Base-by-base conservation (phyloP, 768 basidiomycete species). In the Wakefieldia striispora region DNA sequence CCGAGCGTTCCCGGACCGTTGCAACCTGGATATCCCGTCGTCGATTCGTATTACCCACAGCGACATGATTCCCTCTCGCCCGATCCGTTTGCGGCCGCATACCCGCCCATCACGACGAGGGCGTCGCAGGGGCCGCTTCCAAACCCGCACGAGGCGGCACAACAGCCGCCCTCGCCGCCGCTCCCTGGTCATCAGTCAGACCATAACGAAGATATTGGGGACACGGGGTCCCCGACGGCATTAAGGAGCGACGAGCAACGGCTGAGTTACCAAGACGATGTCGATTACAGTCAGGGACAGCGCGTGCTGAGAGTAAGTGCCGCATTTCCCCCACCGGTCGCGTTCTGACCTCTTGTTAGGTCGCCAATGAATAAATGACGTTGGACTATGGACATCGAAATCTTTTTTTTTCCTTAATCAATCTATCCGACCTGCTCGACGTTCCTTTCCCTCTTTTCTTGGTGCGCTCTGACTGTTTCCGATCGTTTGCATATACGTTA, bases 1-100 rank as follows among this genome's bases (percentile, higher is more conserved):
- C 6, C 42, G 3, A 33, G 6, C 7, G 33, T 16, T 6, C 33
- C 33, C 5, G 33, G 14, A 14, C 24, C 40, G 9, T n/a, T 58
- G 33, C 66, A 66, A 34, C 53, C 68, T 13, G 64, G 55, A 53
- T 68, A 62, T 34, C 48, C 58, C 17, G 45, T 59, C 26, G 45
- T 62, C 26, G 61, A 61, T 9, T 51, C 59, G 38, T 59, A 62
- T 19, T 58, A 57, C 20, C 63, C 69, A 10, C 62, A 61, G 36
- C 55, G 53, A 0, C 47, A 40, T 16, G 56, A 66, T 49, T 40
- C 63, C 17, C 49, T 36, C 3, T 53, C 47, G 19, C 53, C 50
- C 1, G 70, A 63, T 42, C 63, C 70, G 27, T 72, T 71, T 44
- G 63, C 67, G 40, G 62, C 65, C 29, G 51, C 52, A 41, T 60